Base-by-base conservation (phyloP, 192 early-diverging fungal genomes). In the Phlyctochytrium bullatum region DNA sequence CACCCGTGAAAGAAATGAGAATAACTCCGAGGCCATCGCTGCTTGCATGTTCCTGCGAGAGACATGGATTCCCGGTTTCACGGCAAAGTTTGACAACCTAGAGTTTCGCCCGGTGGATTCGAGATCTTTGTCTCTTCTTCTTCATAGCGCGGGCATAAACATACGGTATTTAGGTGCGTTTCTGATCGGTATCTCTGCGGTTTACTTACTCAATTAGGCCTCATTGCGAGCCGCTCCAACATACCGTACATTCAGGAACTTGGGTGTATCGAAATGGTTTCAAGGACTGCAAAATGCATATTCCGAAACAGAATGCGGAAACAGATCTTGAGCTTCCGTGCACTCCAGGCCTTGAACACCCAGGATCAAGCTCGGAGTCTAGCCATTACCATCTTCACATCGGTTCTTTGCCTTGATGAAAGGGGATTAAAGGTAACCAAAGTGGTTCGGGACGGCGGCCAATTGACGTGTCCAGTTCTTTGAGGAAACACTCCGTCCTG, bases 131-230 rank as follows among this genome's bases (percentile, higher is more conserved):
- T 56, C 71, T 20, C 24, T 32, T 20, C 74, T 78, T 51, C 68
- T 85, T 72, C 81, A 83, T 36, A 51, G 53, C 17, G 64, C 47
- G 25, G 83, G 83, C 23, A 62, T 85, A n/a, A 85, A 85, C 67
- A 72, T 83, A n/a, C 65, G 83, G 52, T 83, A 85, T 53, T 67
- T 85, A 40, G 79, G 80, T 75, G 67, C 34, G 50, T 20, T 29
- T 65, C 31, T 0, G 24, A 59, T 66, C 17, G 3, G 6, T 62
- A 24, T 59, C 16, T 67, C 34, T 36, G 25, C n/a, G 66, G 65
- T 23, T 72, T 71, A 30, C 24, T 72, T 31, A 4, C n/a, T n/a
- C n/a, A n/a, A n/a, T 20, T 53, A 81, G 80, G 80, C 33, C 23
- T 68, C 6, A 77, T 84, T 66, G 71, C 75, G 20, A 62, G 67